Percentiles rank a stretch among this genome's conserved stretches.
phyloP scores from a whole-genome alignment of 129 eudicot species.

The Chrysanthemum makinoi region DNA sequence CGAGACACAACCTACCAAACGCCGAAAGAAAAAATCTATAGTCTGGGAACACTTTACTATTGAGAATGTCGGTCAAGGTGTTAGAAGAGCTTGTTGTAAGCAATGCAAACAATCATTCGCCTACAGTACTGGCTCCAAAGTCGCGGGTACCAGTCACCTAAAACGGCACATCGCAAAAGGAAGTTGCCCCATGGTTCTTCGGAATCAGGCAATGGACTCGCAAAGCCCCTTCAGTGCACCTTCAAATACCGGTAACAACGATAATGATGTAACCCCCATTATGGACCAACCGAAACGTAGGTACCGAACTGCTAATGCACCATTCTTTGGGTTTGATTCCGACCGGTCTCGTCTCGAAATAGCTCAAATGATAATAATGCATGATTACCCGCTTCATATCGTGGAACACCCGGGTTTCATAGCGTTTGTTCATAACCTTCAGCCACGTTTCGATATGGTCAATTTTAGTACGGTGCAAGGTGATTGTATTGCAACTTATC shows the following conservation, averaged over 20 bases:
- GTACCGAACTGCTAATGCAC: slow-evolving; percentile 47
- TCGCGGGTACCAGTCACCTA: slow-evolving; percentile 90
- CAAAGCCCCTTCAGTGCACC: slow-evolving; percentile 53
- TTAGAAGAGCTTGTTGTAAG: slow-evolving; percentile 77
- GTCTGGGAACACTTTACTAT: slow-evolving; percentile 97
- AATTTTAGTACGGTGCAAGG: slow-evolving; percentile 80
- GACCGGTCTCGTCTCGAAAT: slow-evolving; percentile 82
- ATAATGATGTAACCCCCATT: background rate
- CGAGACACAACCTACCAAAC: slow-evolving; percentile 47
- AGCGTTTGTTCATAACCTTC: slow-evolving; percentile 65
- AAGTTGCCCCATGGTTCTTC: slow-evolving; percentile 63
- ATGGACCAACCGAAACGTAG: slow-evolving; percentile 63
- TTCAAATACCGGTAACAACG: slow-evolving; percentile 37
- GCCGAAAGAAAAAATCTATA: slow-evolving; percentile 77
- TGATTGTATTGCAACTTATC: slow-evolving; percentile 78
- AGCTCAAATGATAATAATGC: slow-evolving; percentile 80
- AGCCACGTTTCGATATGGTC: slow-evolving; percentile 82
- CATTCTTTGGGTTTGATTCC: slow-evolving; percentile 58
- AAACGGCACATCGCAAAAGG: slow-evolving; percentile 94
- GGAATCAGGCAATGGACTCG: slow-evolving; percentile 48
- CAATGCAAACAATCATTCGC: slow-evolving; percentile 91
- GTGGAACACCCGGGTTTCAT: slow-evolving; percentile 89
- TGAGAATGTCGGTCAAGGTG: slow-evolving; percentile 54
- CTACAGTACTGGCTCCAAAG: slow-evolving; percentile 80
- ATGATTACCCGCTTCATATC: slow-evolving; percentile 86